Evolutionary conservation across 345 rosid species (phyloP), one percentile per base, ranked within the genome.

Genomic region (Boechera stricta): DNA sequence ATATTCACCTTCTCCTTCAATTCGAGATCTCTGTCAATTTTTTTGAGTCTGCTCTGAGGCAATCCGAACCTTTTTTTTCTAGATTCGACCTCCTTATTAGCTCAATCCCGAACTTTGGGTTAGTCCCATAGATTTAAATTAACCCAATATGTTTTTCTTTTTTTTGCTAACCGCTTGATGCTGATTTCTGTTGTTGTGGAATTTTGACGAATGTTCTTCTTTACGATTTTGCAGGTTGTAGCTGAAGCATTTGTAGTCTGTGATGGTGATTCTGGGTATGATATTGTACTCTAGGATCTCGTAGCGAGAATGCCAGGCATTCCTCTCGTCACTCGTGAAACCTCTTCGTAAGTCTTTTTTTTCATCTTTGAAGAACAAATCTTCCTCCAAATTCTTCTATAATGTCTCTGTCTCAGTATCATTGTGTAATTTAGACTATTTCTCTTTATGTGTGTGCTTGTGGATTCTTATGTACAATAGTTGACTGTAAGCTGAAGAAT

Each of bases 281-380:
- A 53, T 77, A 72, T 65, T 79, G 33, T 69, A 51, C 58, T 64
- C 57, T 49, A 80, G 73, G 70, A 52, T 65, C 63, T 64, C 69
- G 56, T 85, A 78, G 75, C 76, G 83, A 84, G 85, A 86, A 93
- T 93, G 98, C 98, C 95, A 80, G 93, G 98, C 88, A 89, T 93
- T 77, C 95, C 95, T 82, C 81, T 93, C 73, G 86, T 85, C 54
- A 78, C 87, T 81, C 95, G 90, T 66, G 89, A 88, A 85, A 78
- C 93, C 68, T 86, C 98, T 73, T 85, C 93, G 98, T 91, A 84
- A 16, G 87, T 84, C 24, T 48, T 13, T 44, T 11, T 39, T 41
- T 56, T 18, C 11, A 42, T 57, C 64, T 57, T 42, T 48, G 6
- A 29, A 26, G 15, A 55, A 28, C 42, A 9, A 9, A 45, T 58